Conservation (phyloP, 768 basidiomycete species). For the Calvatia gigantea region DNA sequence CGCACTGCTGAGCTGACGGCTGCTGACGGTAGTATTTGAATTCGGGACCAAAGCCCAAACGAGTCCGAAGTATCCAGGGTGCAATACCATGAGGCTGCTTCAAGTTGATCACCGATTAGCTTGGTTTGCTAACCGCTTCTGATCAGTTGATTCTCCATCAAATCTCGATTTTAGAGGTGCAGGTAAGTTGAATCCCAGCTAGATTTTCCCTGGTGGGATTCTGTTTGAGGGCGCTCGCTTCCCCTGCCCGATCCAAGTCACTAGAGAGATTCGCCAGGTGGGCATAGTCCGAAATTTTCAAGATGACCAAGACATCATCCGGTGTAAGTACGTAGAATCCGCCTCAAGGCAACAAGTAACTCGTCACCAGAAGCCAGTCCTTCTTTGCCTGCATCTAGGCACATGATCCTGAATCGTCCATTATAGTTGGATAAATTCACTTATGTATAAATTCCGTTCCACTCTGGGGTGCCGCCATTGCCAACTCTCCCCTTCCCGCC, state of each 20-base stretch:
- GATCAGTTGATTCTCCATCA: background rate
- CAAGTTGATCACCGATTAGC: background rate
- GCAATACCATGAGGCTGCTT: constrained; percentile 4
- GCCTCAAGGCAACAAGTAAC: constrained; percentile 1
- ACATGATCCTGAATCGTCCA: constrained; percentile 3
- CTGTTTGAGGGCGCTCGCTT: background rate
- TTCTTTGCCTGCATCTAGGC: constrained; percentile 3
- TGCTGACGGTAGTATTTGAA: no score
- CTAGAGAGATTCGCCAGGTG: background rate
- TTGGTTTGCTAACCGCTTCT: background rate
- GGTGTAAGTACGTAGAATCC: background rate
- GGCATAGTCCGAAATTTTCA: constrained; percentile 2
- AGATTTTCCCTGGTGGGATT: background rate
- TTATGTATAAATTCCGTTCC: constrained; percentile 7
- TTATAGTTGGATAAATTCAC: background rate
- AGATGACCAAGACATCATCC: background rate
- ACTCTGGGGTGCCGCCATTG: background rate
- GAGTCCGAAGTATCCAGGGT: background rate
- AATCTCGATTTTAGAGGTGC: constrained; percentile 6
- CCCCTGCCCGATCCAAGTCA: background rate
- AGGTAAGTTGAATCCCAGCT: constrained; percentile 1
- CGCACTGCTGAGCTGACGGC: background rate
- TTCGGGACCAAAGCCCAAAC: background rate
- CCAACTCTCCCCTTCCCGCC: background rate
- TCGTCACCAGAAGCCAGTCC: background rate